phyloP scores from a whole-genome alignment of 2,329 filamentous ascomycete species.

The Teratosphaeria destructans region DNA sequence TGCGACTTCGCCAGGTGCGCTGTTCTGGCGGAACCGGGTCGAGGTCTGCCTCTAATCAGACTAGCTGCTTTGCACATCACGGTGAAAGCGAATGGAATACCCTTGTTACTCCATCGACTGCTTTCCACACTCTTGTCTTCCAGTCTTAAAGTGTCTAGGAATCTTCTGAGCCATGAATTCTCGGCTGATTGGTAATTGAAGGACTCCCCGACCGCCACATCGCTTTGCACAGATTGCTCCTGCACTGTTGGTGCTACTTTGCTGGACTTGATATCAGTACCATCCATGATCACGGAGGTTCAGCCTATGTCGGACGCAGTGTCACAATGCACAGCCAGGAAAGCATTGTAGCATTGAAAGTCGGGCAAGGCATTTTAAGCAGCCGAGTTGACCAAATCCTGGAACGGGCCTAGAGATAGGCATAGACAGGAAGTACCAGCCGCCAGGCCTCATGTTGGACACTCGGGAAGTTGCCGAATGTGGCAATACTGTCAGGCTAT shows the following conservation, averaged over 20 bases:
- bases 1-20: conserved; percentile 9
- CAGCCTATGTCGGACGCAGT: background rate
- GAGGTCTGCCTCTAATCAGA: conserved; percentile 1
- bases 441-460: background rate
- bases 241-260: background rate
- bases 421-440: background rate
- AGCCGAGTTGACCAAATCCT: background rate
- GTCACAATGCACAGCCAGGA: background rate
- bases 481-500: background rate
- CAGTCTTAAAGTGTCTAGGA: conserved; percentile 10
- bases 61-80: background rate
- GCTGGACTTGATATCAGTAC: background rate
- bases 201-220: background rate
- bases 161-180: background rate
- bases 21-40: conserved; percentile 7
- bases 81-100: background rate
- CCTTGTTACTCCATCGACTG: conserved; percentile 7
- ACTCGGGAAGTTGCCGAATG: background rate
- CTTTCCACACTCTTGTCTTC: background rate
- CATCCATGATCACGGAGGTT: background rate
- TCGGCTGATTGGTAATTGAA: background rate
- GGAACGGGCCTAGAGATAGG: background rate
- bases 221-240: background rate
- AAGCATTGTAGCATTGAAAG: background rate
- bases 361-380: background rate